These are phyloP conservation scores for Hypoxylon sp. DNA, from an alignment of 2,329 filamentous ascomycete species.

Conservation along the genomic window DNA sequence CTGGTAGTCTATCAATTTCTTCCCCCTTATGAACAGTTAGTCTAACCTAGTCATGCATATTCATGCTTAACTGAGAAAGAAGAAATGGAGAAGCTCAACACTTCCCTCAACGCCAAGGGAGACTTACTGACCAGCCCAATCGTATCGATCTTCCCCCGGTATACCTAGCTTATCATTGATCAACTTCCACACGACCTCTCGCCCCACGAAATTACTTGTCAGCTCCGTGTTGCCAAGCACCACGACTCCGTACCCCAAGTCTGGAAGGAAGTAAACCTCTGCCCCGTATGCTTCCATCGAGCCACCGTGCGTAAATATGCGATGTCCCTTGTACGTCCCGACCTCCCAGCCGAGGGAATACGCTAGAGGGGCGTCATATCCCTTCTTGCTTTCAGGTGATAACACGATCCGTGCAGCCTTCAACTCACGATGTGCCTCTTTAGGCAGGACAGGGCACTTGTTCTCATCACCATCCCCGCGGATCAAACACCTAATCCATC, in stretches of 20 bases:
- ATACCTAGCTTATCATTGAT: constrained; percentile 60
- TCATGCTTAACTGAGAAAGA: not conserved
- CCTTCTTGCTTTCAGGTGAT: constrained; percentile 30
- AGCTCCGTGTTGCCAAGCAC: constrained; percentile 62
- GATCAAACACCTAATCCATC: constrained; percentile 67
- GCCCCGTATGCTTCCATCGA: constrained; percentile 63
- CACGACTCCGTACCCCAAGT: constrained; percentile 60
- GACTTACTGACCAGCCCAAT: constrained; percentile 57
- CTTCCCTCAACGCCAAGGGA: not conserved
- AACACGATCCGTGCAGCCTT: constrained; percentile 55
- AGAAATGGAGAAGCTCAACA: constrained; percentile 19
- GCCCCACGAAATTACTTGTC: constrained; percentile 57
- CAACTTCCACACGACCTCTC: constrained; percentile 57
- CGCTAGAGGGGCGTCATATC: constrained; percentile 53
- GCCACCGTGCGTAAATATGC: constrained; percentile 61
- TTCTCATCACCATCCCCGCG: constrained; percentile 49
- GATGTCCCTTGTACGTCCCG: constrained; percentile 60
- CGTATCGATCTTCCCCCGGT: constrained; percentile 54
- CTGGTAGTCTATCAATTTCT: constrained; percentile 34
- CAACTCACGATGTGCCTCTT: constrained; percentile 54
- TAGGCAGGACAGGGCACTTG: constrained; percentile 53
- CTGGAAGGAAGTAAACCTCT: constrained; percentile 62
- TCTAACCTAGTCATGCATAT: not conserved
- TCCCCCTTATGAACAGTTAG: constrained; percentile 35
- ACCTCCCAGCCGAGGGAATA: constrained; percentile 61